Base-by-base conservation (phyloP, 2,329 filamentous ascomycete genomes). In the Colletotrichum sp. region DNA sequence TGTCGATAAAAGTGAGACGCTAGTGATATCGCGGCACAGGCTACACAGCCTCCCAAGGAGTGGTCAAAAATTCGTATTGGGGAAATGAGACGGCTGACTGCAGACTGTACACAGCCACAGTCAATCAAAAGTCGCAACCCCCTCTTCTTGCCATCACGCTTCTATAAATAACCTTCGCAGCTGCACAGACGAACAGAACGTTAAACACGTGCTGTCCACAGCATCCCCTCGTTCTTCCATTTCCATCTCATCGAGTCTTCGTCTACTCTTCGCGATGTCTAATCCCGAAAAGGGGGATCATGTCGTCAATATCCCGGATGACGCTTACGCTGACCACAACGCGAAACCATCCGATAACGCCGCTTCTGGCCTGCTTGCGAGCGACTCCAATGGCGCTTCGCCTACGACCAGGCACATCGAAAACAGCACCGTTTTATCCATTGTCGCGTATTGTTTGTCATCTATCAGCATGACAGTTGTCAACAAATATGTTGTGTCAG, bases 401-500 rank as follows among this genome's bases (percentile, higher is more conserved):
- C 18, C 9, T 18, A n/a, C 5, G 15, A 12, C 54, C 21, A 7
- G 54, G 54, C 24, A 15, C 78, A 82, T 95, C 75, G 90, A 93
- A 79, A 95, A 95, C 85, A 97, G 92, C 84, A 94, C 95, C 16
- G 87, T 90, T 58, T 82, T 97, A 61, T 95, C 96, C 24, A 94
- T 99, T 79, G 82, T 98, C 77, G 92, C 94, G 63, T 99, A 99
- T 88, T 99, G 97, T 84, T 88, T 94, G 80, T 95, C 96, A 66
- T 98, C 96, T 18, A 99, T 99, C 82, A 91, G 96, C 84, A 99
- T 99, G 97, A 99, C 97, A 9, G 94, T 98, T n/a, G 97, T 97
- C 83, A 99, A 99, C 87, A 99, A 99, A 89, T 99, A 97, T 84
- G 96, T 98, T 76, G 91, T 99, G 58, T 98, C 95, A 12, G 97